Percentiles rank a stretch among this genome's conserved stretches.
phyloP scores from a whole-genome alignment of 148 eudicot species.

The Rhododendron vialii region DNA sequence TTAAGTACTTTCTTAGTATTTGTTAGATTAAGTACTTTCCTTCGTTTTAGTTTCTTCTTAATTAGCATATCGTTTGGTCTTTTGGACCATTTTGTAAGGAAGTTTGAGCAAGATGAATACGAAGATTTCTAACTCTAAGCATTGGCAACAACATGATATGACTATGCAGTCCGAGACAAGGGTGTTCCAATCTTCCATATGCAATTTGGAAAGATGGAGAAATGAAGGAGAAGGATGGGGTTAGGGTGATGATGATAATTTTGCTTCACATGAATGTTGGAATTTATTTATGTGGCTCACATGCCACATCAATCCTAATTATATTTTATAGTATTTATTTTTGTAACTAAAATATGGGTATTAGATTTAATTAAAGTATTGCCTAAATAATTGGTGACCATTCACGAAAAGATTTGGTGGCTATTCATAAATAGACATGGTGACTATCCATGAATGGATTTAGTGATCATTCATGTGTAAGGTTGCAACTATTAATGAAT shows the following conservation, averaged over 20 bases:
- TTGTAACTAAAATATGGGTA: too few relatives aligned
- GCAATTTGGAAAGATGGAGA: neutral
- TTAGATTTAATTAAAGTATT: too few relatives aligned
- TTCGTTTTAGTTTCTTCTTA: conserved; percentile 31
- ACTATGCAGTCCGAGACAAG: conserved; percentile 65
- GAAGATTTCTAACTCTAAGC: conserved; percentile 51
- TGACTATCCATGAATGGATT: too few relatives aligned
- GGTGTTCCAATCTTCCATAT: conserved; percentile 56
- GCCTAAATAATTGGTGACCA: too few relatives aligned
- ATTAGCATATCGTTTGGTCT: conserved; percentile 34
- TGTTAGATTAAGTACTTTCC: neutral
- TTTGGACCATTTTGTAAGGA: conserved; percentile 44
- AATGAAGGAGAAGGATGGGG: neutral
- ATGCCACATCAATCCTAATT: too few relatives aligned
- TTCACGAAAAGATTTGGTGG: too few relatives aligned
- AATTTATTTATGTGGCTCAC: too few relatives aligned
- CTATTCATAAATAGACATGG: too few relatives aligned
- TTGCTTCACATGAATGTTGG: neutral
- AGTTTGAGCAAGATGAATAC: conserved; percentile 51
- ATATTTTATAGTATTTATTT: too few relatives aligned
- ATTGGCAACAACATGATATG: conserved; percentile 80
- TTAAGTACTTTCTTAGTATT: too few relatives aligned
- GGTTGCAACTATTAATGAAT: too few relatives aligned
- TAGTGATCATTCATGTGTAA: too few relatives aligned
- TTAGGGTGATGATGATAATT: neutral